These are phyloP conservation scores for Stephanodiscus minutulus DNA, from an alignment of 108 stramenopile genomes.

Conservation along the genomic window DNA sequence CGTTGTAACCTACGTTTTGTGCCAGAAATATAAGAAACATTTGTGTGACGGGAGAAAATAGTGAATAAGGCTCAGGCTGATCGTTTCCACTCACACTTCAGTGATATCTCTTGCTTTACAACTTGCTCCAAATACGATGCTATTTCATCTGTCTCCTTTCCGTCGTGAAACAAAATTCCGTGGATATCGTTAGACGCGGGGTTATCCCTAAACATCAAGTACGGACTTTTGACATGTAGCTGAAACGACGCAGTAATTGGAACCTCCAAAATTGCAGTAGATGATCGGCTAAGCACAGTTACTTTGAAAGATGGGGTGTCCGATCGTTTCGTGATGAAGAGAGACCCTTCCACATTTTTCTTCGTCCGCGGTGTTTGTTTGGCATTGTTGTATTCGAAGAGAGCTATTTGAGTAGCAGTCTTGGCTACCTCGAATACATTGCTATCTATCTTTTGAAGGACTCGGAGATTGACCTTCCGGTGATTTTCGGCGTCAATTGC, in stretches of 20 bases:
- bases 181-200: conserved; percentile 17
- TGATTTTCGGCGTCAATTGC: conserved; percentile 51
- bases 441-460: conserved; percentile 66
- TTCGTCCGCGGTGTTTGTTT: conserved; percentile 58
- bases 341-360: conserved; percentile 66
- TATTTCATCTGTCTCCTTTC: conserved; percentile 58
- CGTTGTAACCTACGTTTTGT: conserved; percentile 23
- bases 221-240: conserved; percentile 77
- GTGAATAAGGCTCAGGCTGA: too few species aligned
- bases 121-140: conserved; percentile 50
- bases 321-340: conserved; percentile 59
- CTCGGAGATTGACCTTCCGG: conserved; percentile 72
- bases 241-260: conserved; percentile 58
- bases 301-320: conserved; percentile 41
- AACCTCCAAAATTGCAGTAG: conserved; percentile 68
- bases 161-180: conserved; percentile 80
- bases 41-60: too few species aligned
- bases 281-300: conserved; percentile 67
- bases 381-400: conserved; percentile 63
- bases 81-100: conserved; percentile 40
- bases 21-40: neutral
- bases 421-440: conserved; percentile 66
- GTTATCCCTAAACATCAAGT: conserved; percentile 67
- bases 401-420: conserved; percentile 78
- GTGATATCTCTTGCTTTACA: conserved; percentile 40